A percentile compares a stretch with the other conserved stretches of the same genome.
phyloP scores from a whole-genome alignment of 2,329 filamentous ascomycete genomes.

The Diaporthe helianthi region DNA sequence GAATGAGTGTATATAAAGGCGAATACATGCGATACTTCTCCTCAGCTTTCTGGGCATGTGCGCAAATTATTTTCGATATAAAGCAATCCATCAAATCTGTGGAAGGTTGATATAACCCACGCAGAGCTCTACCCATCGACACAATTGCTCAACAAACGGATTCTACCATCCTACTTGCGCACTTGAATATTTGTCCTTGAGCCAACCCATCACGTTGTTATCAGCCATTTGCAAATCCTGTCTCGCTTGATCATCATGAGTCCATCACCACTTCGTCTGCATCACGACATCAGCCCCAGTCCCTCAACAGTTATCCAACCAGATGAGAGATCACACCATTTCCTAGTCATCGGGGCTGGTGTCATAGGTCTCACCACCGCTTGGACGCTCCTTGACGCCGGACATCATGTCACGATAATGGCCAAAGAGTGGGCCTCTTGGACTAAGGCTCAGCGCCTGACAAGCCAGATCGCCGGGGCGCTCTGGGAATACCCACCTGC shows the following conservation, averaged over 20 bases:
- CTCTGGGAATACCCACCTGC: conserved; percentile 5
- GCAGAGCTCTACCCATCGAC: too few relatives aligned
- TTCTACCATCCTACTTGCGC: not conserved
- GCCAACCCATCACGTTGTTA: not conserved
- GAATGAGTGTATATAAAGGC: not conserved
- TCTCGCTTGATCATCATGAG: not conserved
- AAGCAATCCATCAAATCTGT: not conserved
- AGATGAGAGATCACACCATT: not conserved
- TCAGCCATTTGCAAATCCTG: too few relatives aligned
- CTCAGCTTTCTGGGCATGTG: not conserved
- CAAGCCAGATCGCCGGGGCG: conserved; percentile 2
- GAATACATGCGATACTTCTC: not conserved
- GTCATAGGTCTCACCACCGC: conserved; percentile 11
- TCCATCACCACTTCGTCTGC: not conserved
- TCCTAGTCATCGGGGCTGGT: conserved; percentile 23
- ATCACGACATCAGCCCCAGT: not conserved
- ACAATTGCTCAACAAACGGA: not conserved
- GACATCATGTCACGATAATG: not conserved
- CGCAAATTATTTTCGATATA: not conserved
- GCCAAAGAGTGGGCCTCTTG: conserved; percentile 10
- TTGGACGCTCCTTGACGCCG: conserved; percentile 1
- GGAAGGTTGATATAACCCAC: not conserved
- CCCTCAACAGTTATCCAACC: not conserved
- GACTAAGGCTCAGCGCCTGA: conserved; percentile 8
- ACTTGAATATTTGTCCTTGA: not conserved